Base-by-base conservation (phyloP, 169 alveolate genomes). In the Theileria luwenshuni region DNA sequence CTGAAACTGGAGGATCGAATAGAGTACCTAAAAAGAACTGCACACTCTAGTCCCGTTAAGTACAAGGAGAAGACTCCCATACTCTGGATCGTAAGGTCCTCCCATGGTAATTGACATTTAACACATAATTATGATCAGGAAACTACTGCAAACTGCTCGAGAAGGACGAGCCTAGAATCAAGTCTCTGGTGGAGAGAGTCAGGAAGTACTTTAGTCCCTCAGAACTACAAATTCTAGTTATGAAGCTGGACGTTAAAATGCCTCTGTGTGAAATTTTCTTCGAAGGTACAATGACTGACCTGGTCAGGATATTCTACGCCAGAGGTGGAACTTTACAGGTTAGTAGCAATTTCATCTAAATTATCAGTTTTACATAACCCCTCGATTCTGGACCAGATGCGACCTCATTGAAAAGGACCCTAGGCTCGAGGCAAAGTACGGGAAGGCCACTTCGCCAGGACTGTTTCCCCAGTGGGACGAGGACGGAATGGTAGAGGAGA, bases 391-490 rank as follows among this genome's bases (percentile, higher is more conserved):
- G 83, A 71, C 86, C 28, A 58, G 75, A 13, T 86, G 92, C 51
- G 86, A 74, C 1, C 45, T 85, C 21, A 76, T 86, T 23, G 92
- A 79, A 59, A 84, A 76, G 83, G 92, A 86, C 64, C 83, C 83
- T 6, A 80, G 92, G 10, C 83, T 86, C 38, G 83, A 69, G 75
- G 86, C 88, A 8, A 86, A 75, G 35, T 86, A 86, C 58, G 92
- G 92, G 21, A 86, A 83, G 67, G 69, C 81, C 19, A 69, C 73
- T 5, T 88, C 92, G 21, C 92, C 92, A 7, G 92, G 92, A 7
- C 70, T 86, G 30, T 85, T 86, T 32, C 92, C 92, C 41, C 80
- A 71, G 32, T 86, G 92, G 92, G 92, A 86, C 49, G 92, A 74
- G 52, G 83, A 77, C 41, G 92, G 92, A 7, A 86, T 86, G 84